These are phyloP conservation scores for Verticillium albo-atrum DNA, from an alignment of 2,329 filamentous ascomycete genomes.

Conservation along the genomic window DNA sequence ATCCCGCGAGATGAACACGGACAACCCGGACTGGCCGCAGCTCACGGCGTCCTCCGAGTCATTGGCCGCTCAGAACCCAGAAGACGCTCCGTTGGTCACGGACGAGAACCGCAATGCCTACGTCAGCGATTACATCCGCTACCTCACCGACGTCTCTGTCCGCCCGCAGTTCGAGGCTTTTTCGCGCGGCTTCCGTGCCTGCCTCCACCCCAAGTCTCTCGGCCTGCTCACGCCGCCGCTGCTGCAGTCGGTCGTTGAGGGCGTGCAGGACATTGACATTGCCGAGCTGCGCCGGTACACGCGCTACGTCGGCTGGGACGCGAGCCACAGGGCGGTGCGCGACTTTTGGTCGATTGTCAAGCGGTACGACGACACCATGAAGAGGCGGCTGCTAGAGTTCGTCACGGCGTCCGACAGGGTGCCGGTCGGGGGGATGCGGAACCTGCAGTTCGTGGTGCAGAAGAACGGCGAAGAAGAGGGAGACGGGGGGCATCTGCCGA, in stretches of 20 bases:
- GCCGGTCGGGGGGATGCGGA: slow-evolving; percentile 79
- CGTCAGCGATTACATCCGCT: slow-evolving; percentile 78
- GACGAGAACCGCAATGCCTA: slow-evolving; percentile 74
- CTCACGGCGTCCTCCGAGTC: slow-evolving; percentile 27
- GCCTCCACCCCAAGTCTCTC: slow-evolving; percentile 66
- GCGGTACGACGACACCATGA: slow-evolving; percentile 62
- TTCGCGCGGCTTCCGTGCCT: slow-evolving; percentile 71
- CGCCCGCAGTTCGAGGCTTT: slow-evolving; percentile 77
- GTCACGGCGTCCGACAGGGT: slow-evolving; percentile 90
- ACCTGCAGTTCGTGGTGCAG: slow-evolving; percentile 79
- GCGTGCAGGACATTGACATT: slow-evolving; percentile 75
- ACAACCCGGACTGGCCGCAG: slow-evolving; percentile 47
- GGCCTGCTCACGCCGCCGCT: slow-evolving; percentile 65
- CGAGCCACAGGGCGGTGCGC: slow-evolving; percentile 62
- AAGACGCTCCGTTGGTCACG: slow-evolving; percentile 70
- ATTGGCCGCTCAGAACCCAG: slow-evolving; percentile 31
- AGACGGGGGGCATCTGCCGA: slow-evolving; percentile 62
- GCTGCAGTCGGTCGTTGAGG: slow-evolving; percentile 78
- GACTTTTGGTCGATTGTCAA: slow-evolving; percentile 84
- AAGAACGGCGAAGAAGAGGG: slow-evolving; percentile 58
- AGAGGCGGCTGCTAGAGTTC: slow-evolving; percentile 79
- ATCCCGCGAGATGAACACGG: slow-evolving; percentile 49
- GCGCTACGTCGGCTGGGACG: slow-evolving; percentile 78
- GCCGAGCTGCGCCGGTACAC: slow-evolving; percentile 64
- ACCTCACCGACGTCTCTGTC: slow-evolving; percentile 76